Evolutionary conservation across 1,139 yeast species (phyloP).

Genomic region (Pichia sp.): DNA sequence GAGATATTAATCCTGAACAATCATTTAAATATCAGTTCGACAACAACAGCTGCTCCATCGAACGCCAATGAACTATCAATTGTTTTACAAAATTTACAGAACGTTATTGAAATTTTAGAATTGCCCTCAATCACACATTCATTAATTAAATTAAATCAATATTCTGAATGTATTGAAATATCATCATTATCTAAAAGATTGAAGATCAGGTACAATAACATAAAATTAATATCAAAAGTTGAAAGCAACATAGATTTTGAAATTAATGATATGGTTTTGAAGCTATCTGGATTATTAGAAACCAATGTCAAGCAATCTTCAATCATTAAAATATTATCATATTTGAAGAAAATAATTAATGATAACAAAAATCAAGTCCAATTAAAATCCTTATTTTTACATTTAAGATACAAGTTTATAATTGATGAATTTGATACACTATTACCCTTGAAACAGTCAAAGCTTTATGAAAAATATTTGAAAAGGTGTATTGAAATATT

Average conservation of each 20-base stretch:
- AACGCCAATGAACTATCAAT: constrained; percentile 1
- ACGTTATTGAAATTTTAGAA: constrained; percentile 71
- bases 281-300: constrained; percentile 59
- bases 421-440: constrained; percentile 51
- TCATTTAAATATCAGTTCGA: not conserved
- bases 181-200: constrained; percentile 65
- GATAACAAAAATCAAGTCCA: constrained; percentile 16
- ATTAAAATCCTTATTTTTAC: constrained; percentile 45
- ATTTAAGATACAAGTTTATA: constrained; percentile 55
- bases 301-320: constrained; percentile 76
- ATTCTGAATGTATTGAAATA: constrained; percentile 81
- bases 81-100: constrained; percentile 59
- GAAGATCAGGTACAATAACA: constrained; percentile 59
- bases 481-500: constrained; percentile 77
- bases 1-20: constrained; percentile 1
- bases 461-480: constrained; percentile 53
- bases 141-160: constrained; percentile 83
- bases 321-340: constrained; percentile 70
- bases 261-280: constrained; percentile 57
- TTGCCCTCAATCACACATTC: constrained; percentile 75
- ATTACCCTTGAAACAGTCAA: constrained; percentile 41
- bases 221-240: constrained; percentile 50
- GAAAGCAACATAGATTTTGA: constrained; percentile 50
- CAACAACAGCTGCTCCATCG: not conserved
- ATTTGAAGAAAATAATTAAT: constrained; percentile 49